phyloP scores from a whole-genome alignment of 495 filamentous ascomycete species.

The Platismatia glauca region DNA sequence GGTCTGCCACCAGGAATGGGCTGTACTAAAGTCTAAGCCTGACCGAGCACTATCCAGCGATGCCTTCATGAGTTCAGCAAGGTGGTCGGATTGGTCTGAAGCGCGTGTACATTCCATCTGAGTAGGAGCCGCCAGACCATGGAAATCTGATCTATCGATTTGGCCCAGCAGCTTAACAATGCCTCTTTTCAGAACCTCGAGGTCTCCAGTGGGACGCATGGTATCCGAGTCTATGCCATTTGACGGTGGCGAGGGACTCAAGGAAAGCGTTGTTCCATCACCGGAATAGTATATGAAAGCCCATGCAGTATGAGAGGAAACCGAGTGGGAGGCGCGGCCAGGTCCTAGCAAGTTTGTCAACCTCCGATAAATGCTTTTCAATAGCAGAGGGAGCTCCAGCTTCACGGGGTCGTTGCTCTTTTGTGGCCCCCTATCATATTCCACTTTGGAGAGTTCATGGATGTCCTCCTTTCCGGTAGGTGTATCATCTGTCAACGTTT shows the following conservation, averaged over 20 bases:
- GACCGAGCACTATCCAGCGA: slow-evolving; percentile 10
- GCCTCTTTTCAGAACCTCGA: slow-evolving; percentile 73
- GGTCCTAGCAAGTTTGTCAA: neutral
- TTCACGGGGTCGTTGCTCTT: neutral
- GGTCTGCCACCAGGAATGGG: slow-evolving; percentile 18
- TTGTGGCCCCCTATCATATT: neutral
- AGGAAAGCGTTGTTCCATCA: slow-evolving; percentile 23
- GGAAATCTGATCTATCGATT: slow-evolving; percentile 46
- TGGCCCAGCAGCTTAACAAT: slow-evolving; percentile 75
- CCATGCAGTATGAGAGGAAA: neutral
- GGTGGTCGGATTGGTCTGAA: slow-evolving; percentile 1
- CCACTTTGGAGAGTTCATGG: neutral
- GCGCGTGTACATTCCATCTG: neutral
- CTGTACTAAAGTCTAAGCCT: slow-evolving; percentile 4
- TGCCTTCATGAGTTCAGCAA: slow-evolving; percentile 11
- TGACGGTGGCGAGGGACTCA: slow-evolving; percentile 40
- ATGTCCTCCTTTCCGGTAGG: neutral
- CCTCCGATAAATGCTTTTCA: neutral
- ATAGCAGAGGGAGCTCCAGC: neutral
- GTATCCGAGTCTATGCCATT: neutral
- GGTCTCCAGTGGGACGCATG: slow-evolving; percentile 22
- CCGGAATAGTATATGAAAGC: slow-evolving; percentile 8
- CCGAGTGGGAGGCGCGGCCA: neutral
- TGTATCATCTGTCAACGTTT: slow-evolving; percentile 23
- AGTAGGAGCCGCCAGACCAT: neutral